A percentile compares a stretch with the other conserved stretches of the same genome.
phyloP scores from a whole-genome alignment of 495 filamentous ascomycete genomes.

The Rostrohypoxylon terebratum region DNA sequence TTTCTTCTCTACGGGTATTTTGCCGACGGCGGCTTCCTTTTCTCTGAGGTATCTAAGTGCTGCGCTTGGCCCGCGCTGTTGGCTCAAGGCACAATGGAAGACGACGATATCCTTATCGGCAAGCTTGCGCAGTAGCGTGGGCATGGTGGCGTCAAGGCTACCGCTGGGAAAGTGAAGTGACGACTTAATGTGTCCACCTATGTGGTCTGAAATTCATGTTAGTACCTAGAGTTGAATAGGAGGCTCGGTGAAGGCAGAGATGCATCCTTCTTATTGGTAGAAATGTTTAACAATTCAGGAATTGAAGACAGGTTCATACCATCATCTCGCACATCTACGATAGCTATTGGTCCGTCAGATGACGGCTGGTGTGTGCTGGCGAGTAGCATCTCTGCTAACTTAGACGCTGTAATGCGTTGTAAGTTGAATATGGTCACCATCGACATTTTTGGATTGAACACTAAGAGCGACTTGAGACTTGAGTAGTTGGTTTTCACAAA shows the following conservation, averaged over 20 bases:
- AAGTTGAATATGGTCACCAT: conserved; percentile 69
- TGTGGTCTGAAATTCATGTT: conserved; percentile 70
- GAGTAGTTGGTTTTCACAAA: background rate
- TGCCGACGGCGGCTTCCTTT: conserved; percentile 56
- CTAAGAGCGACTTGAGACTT: background rate
- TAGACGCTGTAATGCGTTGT: conserved; percentile 71
- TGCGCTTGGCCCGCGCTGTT: conserved; percentile 82
- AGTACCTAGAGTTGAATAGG: conserved; percentile 4
- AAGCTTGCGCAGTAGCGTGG: conserved; percentile 83
- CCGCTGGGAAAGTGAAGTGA: conserved; percentile 80
- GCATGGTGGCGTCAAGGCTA: conserved; percentile 77
- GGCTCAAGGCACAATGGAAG: conserved; percentile 95
- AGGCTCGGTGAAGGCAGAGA: no score
- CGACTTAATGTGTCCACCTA: conserved; percentile 89
- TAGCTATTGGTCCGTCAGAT: conserved; percentile 64
- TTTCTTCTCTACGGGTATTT: conserved; percentile 20
- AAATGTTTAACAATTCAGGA: background rate
- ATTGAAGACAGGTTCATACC: conserved; percentile 57
- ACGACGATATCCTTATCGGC: conserved; percentile 83
- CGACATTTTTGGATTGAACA: conserved; percentile 58
- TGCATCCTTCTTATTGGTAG: background rate
- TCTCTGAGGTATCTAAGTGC: conserved; percentile 77
- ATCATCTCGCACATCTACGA: conserved; percentile 91
- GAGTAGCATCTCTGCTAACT: conserved; percentile 68
- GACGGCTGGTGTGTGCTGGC: conserved; percentile 34